phyloP scores from a whole-genome alignment of 2,329 filamentous ascomycete genomes.

The Akanthomyces muscarius region DNA sequence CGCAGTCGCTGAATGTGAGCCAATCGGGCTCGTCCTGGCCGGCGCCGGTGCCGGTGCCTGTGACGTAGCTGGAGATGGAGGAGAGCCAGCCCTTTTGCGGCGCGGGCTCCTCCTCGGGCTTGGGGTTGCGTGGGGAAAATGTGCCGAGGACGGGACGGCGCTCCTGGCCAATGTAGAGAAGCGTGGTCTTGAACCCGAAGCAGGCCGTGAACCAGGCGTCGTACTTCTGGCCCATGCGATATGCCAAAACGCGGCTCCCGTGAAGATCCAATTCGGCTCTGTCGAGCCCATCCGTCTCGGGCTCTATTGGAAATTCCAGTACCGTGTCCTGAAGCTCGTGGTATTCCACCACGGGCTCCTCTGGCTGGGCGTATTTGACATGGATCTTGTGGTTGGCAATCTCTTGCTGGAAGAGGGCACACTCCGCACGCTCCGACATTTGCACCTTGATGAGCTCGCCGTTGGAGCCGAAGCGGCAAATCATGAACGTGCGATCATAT shows the following conservation, averaged over 20 bases:
- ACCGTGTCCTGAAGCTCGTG: slow-evolving; percentile 33
- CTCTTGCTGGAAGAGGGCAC: slow-evolving; percentile 61
- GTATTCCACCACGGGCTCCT: slow-evolving; percentile 36
- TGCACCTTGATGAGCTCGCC: slow-evolving; percentile 54
- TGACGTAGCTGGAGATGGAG: slow-evolving; percentile 32
- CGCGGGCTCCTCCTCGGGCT: slow-evolving; percentile 18
- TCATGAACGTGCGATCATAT: slow-evolving; percentile 68
- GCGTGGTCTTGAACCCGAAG: slow-evolving; percentile 57
- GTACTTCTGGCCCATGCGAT: slow-evolving; percentile 58
- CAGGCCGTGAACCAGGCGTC: slow-evolving; percentile 64
- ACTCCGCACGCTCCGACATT: slow-evolving; percentile 52
- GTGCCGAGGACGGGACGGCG: slow-evolving; percentile 60
- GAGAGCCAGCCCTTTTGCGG: slow-evolving; percentile 34
- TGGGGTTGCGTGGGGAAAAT: slow-evolving; percentile 34
- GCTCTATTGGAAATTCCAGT: slow-evolving; percentile 55
- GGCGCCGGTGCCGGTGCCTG: slow-evolving; percentile 11
- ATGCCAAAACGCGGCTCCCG: slow-evolving; percentile 53
- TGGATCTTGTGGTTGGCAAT: slow-evolving; percentile 39
- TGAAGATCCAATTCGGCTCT: slow-evolving; percentile 55
- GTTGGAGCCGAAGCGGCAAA: slow-evolving; percentile 48
- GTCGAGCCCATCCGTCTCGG: slow-evolving; percentile 42
- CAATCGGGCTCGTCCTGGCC: slow-evolving; percentile 36
- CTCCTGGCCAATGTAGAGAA: slow-evolving; percentile 63
- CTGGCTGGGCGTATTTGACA: slow-evolving; percentile 41
- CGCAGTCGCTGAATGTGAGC: slow-evolving; percentile 70